phyloP scores from a whole-genome alignment of 345 rosid genomes.

The Citrus reticulata region DNA sequence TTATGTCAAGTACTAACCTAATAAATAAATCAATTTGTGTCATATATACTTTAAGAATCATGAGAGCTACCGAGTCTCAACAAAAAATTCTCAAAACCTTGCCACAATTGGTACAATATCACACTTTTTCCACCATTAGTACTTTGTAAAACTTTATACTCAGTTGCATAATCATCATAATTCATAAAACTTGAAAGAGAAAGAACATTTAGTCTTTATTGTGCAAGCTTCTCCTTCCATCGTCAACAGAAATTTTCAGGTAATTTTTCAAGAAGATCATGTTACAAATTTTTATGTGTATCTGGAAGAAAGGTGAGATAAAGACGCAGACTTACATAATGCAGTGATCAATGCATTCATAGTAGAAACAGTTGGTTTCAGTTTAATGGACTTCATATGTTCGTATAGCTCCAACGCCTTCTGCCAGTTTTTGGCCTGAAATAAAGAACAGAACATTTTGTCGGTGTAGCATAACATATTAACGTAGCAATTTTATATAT shows the following conservation, averaged over 20 bases:
- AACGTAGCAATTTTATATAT: neutral
- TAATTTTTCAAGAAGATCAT: neutral
- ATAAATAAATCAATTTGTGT: neutral
- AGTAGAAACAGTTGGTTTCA: constrained; percentile 73
- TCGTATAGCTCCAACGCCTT: constrained; percentile 79
- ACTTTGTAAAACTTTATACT: neutral
- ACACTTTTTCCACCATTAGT: neutral
- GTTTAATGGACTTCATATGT: constrained; percentile 55
- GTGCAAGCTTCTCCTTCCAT: neutral
- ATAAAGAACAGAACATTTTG: constrained; percentile 2
- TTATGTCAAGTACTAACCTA: neutral
- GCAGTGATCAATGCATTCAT: constrained; percentile 87
- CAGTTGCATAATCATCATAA: neutral
- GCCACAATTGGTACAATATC: neutral
- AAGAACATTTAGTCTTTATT: no score
- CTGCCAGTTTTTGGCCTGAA: constrained; percentile 85
- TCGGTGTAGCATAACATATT: neutral
- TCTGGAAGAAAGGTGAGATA: neutral
- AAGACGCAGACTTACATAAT: constrained; percentile 58
- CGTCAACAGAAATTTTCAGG: neutral
- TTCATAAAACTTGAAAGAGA: neutral
- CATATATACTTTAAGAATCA: neutral
- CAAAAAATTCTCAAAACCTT: neutral
- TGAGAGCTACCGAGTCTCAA: neutral
- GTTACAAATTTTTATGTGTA: no score